These are phyloP conservation scores for Apiotrichum veenhuisii DNA, from an alignment of 1,284 basidiomycete species.

Conservation along the genomic window DNA sequence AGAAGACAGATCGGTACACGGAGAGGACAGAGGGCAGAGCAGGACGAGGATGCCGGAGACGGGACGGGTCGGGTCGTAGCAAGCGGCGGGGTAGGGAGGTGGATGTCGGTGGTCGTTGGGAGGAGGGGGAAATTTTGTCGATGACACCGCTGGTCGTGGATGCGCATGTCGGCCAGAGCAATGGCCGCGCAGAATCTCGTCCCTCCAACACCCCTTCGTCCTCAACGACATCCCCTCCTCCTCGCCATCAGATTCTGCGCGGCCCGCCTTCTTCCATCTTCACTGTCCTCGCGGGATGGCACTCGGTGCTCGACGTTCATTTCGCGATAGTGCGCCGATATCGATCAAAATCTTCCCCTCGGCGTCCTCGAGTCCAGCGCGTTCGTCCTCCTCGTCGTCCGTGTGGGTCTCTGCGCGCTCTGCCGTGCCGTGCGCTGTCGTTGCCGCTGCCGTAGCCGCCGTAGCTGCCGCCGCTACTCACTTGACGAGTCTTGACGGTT, in stretches of 20 bases:
- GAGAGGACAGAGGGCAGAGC: not conserved
- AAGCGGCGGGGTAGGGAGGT: not conserved
- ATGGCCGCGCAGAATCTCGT: not conserved
- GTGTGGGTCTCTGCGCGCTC: not conserved
- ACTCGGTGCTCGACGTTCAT: no score
- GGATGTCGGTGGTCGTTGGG: not conserved
- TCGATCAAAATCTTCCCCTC: not conserved
- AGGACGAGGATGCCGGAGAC: no score
- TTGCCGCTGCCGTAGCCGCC: slow-evolving; percentile 1
- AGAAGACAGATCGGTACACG: not conserved
- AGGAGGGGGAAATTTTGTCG: not conserved
- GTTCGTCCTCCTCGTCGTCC: not conserved
- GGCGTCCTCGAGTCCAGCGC: no score
- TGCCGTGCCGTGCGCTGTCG: not conserved
- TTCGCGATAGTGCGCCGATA: no score
- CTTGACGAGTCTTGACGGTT: slow-evolving; percentile 18
- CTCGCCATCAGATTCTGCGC: not conserved
- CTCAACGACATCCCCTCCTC: not conserved
- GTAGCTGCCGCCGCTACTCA: slow-evolving; percentile 10
- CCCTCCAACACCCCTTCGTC: not conserved
- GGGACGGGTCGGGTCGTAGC: no score
- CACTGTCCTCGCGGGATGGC: no score
- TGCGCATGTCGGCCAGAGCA: no score
- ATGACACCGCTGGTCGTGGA: not conserved
- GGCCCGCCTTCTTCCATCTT: not conserved